Evolutionary conservation across 2,329 filamentous ascomycete genomes (phyloP).

Genomic region (Colletotrichum zoysiae): DNA sequence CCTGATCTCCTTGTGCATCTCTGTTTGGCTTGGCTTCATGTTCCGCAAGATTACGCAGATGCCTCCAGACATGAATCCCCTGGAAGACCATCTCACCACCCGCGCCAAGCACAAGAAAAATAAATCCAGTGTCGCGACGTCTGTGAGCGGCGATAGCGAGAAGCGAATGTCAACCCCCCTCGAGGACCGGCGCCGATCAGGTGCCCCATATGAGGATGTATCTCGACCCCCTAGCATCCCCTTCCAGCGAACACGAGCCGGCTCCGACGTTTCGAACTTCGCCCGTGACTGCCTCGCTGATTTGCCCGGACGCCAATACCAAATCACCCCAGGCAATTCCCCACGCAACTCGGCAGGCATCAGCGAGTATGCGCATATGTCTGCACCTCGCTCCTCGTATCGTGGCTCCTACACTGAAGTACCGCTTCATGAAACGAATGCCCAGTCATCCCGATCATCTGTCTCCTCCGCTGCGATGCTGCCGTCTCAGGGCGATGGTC

Average conservation of each 20-base stretch:
- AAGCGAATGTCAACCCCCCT: slow-evolving; percentile 69
- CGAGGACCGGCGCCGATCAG: slow-evolving; percentile 58
- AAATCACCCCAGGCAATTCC: slow-evolving; percentile 59
- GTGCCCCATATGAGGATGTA: slow-evolving; percentile 58
- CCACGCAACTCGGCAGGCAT: slow-evolving; percentile 59
- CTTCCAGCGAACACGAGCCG: slow-evolving; percentile 82
- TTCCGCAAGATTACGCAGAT: slow-evolving; percentile 86
- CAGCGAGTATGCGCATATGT: slow-evolving; percentile 61
- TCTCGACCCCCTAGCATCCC: slow-evolving; percentile 71
- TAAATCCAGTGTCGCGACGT: slow-evolving; percentile 67
- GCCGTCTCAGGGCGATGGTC: slow-evolving; percentile 48
- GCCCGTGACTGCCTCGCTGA: slow-evolving; percentile 67
- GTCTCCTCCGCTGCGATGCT: slow-evolving; percentile 39
- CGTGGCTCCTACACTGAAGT: slow-evolving; percentile 65
- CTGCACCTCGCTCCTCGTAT: slow-evolving; percentile 52
- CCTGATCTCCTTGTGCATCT: slow-evolving; percentile 75
- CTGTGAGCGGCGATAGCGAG: slow-evolving; percentile 61
- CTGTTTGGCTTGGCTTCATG: slow-evolving; percentile 79
- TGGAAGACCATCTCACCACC: slow-evolving; percentile 87
- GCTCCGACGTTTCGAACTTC: slow-evolving; percentile 69
- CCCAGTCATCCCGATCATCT: slow-evolving; percentile 20
- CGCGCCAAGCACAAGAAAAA: slow-evolving; percentile 81
- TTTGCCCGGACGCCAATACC: slow-evolving; percentile 68
- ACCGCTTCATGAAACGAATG: slow-evolving; percentile 56
- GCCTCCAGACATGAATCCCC: slow-evolving; percentile 94